Evolutionary conservation across 2,329 filamentous ascomycete species (phyloP), one percentile per base, ranked within the genome.

Genomic region (Diatrype stigma): DNA sequence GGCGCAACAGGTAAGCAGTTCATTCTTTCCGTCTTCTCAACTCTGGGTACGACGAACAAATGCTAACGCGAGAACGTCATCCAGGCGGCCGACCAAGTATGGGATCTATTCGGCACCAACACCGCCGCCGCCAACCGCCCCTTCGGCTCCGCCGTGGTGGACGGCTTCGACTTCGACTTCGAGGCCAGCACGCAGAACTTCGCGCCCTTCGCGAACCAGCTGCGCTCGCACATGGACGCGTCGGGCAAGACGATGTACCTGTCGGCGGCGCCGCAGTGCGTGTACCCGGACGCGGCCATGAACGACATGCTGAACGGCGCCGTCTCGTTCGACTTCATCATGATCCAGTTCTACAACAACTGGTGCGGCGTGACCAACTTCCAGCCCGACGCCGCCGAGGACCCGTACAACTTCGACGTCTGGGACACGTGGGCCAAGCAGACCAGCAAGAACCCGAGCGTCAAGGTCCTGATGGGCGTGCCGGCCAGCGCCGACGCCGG

Each of bases 111-210:
- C 62, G 86, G 86, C 2, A 84, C 85, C 8, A 59, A 64, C 3
- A 67, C 63, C 28, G 73, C 69, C 44, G 67, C 63, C 1, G 70
- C 71, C 8, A 71, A 78, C 37, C 80, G 87, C 5, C 87, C 86
- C 2, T 90, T 90, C 60, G 85, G 84, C 50, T 66, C 71, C 19
- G 79, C 82, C 3, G 72, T 79, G 5, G 70, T 90, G 26, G 85
- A 90, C 63, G 87, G 87, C 8, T 89, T 90, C 64, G 86, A 90
- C 66, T 80, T 89, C 52, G 86, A 90, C 63, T 84, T 89, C 54
- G 86, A 90, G 67, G 72, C 78, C 6, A 67, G 68, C 3, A 75
- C 79, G 14, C 67, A 65, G 28, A 82, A 87, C 67, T 80, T 86
- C 67, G 73, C 72, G 0, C 67, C 78, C 1, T 86, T 89, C 56